phyloP scores from a whole-genome alignment of 2,329 filamentous ascomycete species.

The Penicillium glabrum region DNA sequence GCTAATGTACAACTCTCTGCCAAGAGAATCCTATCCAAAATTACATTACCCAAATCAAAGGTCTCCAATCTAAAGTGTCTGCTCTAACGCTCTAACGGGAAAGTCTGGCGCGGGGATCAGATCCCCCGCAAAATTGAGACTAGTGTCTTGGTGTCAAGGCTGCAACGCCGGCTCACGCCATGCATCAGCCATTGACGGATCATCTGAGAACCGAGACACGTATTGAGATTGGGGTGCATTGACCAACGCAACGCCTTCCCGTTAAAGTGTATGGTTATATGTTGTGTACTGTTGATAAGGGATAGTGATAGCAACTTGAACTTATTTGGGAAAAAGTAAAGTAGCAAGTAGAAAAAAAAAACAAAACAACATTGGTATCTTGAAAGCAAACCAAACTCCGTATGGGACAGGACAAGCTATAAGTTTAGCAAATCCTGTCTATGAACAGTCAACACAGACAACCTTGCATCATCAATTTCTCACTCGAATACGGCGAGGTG shows the following conservation, averaged over 20 bases:
- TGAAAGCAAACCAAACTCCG: background rate
- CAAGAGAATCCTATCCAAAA: background rate
- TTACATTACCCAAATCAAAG: background rate
- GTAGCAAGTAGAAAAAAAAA: background rate
- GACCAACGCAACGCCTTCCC: background rate
- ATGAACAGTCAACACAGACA: background rate
- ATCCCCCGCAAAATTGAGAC: background rate
- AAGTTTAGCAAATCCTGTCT: background rate
- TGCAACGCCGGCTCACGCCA: background rate
- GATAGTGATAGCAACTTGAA: background rate
- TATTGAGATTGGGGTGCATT: background rate
- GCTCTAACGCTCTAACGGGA: background rate
- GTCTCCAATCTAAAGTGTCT: background rate
- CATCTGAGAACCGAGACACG: background rate
- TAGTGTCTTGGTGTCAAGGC: background rate
- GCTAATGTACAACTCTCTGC: background rate
- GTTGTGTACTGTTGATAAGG: background rate
- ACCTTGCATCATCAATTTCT: constrained; percentile 19
- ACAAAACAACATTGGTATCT: background rate
- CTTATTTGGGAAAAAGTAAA: background rate
- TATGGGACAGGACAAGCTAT: background rate
- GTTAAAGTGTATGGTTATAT: background rate
- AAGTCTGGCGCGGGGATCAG: constrained; percentile 1
- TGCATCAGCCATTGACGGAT: background rate
- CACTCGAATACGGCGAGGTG: constrained; percentile 34